These are phyloP conservation scores for Byssochlamys sp. DNA, from an alignment of 2,329 filamentous ascomycete genomes.

Conservation along the genomic window DNA sequence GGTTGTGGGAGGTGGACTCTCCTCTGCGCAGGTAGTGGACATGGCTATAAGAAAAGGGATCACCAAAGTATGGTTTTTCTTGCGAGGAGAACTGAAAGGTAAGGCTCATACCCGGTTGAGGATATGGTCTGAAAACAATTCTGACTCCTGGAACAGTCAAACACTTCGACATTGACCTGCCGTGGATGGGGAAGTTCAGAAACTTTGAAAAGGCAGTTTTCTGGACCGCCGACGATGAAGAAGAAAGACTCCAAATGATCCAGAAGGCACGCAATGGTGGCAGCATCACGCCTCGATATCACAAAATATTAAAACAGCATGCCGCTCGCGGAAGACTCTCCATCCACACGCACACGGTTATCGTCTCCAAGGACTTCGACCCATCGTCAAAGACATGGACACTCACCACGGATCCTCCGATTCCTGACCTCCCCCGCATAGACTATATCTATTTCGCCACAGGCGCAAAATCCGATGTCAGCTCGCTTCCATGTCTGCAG, in stretches of 20 bases:
- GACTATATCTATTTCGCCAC: slow-evolving; percentile 71
- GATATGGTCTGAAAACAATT: neutral
- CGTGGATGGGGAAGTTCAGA: slow-evolving; percentile 74
- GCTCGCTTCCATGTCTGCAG: slow-evolving; percentile 51
- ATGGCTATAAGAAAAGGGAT: slow-evolving; percentile 56
- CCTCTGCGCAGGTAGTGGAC: slow-evolving; percentile 64
- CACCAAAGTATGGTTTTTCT: slow-evolving; percentile 58
- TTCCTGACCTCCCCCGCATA: slow-evolving; percentile 39
- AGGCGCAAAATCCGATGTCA: slow-evolving; percentile 56
- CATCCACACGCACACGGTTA: slow-evolving; percentile 49
- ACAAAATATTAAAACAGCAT: slow-evolving; percentile 57
- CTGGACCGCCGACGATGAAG: slow-evolving; percentile 64
- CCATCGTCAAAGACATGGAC: slow-evolving; percentile 39
- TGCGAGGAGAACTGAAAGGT: slow-evolving; percentile 48
- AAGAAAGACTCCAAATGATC: slow-evolving; percentile 58
- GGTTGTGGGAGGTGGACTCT: slow-evolving; percentile 65
- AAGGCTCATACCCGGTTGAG: slow-evolving; percentile 6
- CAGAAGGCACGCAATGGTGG: slow-evolving; percentile 60
- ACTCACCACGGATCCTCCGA: slow-evolving; percentile 45
- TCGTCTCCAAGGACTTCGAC: slow-evolving; percentile 46
- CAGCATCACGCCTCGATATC: slow-evolving; percentile 62
- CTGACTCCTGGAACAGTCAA: slow-evolving; percentile 43
- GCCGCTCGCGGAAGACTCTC: slow-evolving; percentile 43
- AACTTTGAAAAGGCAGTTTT: slow-evolving; percentile 69
- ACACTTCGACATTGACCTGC: slow-evolving; percentile 65